phyloP scores from a whole-genome alignment of 345 rosid genomes.

The Salix exigua region DNA sequence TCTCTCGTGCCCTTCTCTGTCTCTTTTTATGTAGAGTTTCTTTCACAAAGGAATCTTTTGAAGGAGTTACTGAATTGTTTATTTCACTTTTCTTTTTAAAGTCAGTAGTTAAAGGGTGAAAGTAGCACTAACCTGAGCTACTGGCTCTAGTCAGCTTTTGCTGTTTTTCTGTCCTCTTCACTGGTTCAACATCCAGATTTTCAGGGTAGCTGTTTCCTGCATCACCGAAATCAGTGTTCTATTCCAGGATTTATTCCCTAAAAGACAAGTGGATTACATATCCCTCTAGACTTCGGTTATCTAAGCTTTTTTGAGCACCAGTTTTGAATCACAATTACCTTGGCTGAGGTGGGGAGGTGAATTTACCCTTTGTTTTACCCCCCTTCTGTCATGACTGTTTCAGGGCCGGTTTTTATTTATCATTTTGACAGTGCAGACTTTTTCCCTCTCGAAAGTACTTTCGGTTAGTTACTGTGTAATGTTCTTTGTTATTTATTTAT shows the following conservation, averaged over 20 bases:
- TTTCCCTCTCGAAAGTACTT: background rate
- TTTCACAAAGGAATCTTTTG: constrained; percentile 15
- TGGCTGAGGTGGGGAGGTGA: background rate
- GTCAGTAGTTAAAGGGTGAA: constrained; percentile 27
- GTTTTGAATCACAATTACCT: constrained; percentile 1
- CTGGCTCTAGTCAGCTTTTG: constrained; percentile 14
- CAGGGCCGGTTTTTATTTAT: background rate
- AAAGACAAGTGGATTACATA: constrained; percentile 31
- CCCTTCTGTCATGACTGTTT: background rate
- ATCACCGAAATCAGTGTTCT: constrained; percentile 15
- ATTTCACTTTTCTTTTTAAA: constrained; percentile 24
- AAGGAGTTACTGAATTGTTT: constrained; percentile 18
- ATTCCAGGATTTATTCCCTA: constrained; percentile 37
- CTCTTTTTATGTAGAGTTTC: constrained; percentile 6
- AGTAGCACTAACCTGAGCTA: constrained; percentile 9
- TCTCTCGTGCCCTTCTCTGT: constrained; percentile 10
- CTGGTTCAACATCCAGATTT: constrained; percentile 37
- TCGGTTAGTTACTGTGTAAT: background rate
- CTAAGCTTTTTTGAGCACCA: background rate
- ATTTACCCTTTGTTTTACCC: background rate
- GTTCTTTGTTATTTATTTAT: background rate
- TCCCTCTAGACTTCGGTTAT: background rate
- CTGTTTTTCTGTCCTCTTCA: constrained; percentile 26
- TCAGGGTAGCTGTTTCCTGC: constrained; percentile 35
- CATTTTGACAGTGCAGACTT: constrained; percentile 2